Base-by-base conservation (phyloP, 768 basidiomycete genomes). In the Macrolepiota fuliginosa region DNA sequence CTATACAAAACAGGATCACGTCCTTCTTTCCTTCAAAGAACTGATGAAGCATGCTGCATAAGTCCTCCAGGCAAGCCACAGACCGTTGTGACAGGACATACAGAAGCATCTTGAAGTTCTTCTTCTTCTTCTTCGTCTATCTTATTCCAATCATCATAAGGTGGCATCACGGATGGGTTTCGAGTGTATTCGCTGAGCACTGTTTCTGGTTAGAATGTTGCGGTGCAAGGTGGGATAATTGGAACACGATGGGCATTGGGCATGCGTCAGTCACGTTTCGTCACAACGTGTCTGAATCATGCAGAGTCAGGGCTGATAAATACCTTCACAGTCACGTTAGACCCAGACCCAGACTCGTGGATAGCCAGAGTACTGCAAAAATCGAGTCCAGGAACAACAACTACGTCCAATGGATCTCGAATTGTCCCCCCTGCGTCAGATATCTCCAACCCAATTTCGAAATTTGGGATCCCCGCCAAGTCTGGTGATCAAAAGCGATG, bases 1-100 rank as follows among this genome's bases (percentile, higher is more conserved):
- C 96, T 61, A 99, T 93, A 72, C 91, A 92, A 76, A 98, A 97
- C n/a, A 98, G 75, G 50, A 96, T 89, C 35, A 94, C 91, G 67
- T 98, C 94, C 63, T 84, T 84, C 65, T 88, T 87, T 55, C 85
- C 85, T 64, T 92, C 91, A 64, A 84, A 83, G 62, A 80, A 80
- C 90, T 91, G 51, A 45, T 57, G 2, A 40, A 64, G 62, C 29
- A 64, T 58, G 50, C 46, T 24, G 51, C 17, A 17, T 47, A 25
- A 19, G 29, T 32, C 29, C 29, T 32, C 3, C 7, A 3, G 17
- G 19, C 24, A 29, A 35, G 39, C 1, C 32, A 12, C 25, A 40
- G 54, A 27, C 55, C 51, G 19, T 10, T 17, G 27, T 3, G 7
- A 32, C 22, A 40, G 12, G 40, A 72, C 75, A 60, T 66, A 90